Percentiles rank a stretch among this genome's conserved stretches.
Evolutionary conservation across 2,329 filamentous ascomycete genomes (phyloP).

Genomic region (Lachnellula subtilissima): DNA sequence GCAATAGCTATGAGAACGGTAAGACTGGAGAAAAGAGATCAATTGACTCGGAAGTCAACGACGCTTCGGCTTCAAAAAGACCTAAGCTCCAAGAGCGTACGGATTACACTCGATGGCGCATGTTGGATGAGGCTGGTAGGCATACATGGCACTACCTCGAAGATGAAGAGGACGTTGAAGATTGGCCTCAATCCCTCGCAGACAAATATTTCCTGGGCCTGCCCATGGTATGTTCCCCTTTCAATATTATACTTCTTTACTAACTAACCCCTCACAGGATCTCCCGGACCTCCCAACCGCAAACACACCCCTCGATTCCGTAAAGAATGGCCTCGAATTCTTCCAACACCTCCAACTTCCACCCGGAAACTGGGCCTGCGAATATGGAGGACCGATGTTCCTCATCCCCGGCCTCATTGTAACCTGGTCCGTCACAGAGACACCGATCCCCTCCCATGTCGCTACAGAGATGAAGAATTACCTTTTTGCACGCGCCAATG

Average conservation of each 20-base stretch:
- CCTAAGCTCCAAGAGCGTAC: constrained; percentile 56
- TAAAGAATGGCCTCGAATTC: constrained; percentile 78
- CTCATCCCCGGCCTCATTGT: constrained; percentile 81
- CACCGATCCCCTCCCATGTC: constrained; percentile 73
- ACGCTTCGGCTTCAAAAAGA: constrained; percentile 34
- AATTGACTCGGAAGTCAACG: constrained; percentile 9
- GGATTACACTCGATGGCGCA: constrained; percentile 77
- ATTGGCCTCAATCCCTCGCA: constrained; percentile 83
- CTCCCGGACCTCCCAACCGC: constrained; percentile 68
- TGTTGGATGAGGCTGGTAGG: constrained; percentile 75
- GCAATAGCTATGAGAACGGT: not conserved
- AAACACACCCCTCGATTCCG: constrained; percentile 69
- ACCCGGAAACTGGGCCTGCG: constrained; percentile 91
- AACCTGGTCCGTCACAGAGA: constrained; percentile 84
- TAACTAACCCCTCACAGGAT: constrained; percentile 46
- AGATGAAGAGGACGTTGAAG: constrained; percentile 62
- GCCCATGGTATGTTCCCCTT: constrained; percentile 56
- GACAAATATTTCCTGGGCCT: constrained; percentile 86
- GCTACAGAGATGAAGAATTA: constrained; percentile 90
- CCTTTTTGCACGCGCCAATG: constrained; percentile 76
- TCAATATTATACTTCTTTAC: not conserved
- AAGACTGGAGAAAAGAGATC: constrained; percentile 18
- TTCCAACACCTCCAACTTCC: constrained; percentile 85
- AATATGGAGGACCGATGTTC: constrained; percentile 98
- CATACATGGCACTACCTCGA: constrained; percentile 93